Conservation (phyloP, 192 early-diverging fungal genomes). For the Cetraspora pellucida region DNA sequence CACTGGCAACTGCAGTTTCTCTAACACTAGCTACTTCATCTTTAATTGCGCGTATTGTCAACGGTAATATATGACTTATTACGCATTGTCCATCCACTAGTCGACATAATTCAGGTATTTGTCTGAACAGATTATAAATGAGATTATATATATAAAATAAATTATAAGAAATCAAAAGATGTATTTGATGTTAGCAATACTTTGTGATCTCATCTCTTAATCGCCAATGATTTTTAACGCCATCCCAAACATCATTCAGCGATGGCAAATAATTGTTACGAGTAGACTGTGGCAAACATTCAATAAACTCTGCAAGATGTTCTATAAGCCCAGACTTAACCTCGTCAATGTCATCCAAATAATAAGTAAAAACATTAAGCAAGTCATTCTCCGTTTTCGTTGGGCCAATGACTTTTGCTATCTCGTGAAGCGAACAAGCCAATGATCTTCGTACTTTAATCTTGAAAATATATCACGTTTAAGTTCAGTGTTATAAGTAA, state of each 20-base stretch:
- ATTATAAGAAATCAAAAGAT: not conserved
- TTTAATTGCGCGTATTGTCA: conserved; percentile 59
- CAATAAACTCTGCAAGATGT: conserved; percentile 66
- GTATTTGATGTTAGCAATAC: not conserved
- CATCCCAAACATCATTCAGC: conserved; percentile 66
- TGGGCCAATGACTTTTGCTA: conserved; percentile 58
- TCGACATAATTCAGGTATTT: conserved; percentile 64
- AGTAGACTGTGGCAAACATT: conserved; percentile 59
- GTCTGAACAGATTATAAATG: conserved; percentile 31
- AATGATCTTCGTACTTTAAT: conserved; percentile 58
- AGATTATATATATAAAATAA: not conserved
- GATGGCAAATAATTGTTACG: conserved; percentile 68
- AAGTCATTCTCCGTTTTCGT: conserved; percentile 56
- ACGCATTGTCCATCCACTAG: conserved; percentile 62
- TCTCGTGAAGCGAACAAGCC: conserved; percentile 64
- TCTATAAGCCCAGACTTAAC: conserved; percentile 73
- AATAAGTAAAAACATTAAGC: conserved; percentile 55
- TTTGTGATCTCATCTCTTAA: conserved; percentile 68
- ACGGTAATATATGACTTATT: conserved; percentile 66
- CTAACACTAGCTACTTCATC: conserved; percentile 58
- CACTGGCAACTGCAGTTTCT: conserved; percentile 52
- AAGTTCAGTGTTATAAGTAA: conserved; percentile 36
- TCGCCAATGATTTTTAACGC: conserved; percentile 68
- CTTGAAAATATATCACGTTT: conserved; percentile 35
- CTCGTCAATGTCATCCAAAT: conserved; percentile 58